A percentile compares a stretch with the other conserved stretches of the same genome.
phyloP scores from a whole-genome alignment of 257 asterid species.

The Gentiana dahurica region DNA sequence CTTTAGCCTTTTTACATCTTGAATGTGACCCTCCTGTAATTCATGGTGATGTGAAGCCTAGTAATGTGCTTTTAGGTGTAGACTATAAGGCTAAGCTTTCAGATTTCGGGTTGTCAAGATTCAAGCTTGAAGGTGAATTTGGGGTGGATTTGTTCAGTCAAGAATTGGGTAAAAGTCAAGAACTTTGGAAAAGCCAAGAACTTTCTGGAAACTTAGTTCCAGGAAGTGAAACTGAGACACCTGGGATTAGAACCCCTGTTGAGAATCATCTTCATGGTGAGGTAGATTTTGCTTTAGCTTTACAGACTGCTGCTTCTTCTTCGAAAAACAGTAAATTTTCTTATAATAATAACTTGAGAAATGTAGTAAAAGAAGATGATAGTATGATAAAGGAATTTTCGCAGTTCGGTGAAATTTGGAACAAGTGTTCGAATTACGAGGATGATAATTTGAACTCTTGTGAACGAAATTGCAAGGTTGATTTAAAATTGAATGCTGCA shows the following conservation, averaged over 20 bases:
- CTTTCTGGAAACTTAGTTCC: slow-evolving; percentile 54
- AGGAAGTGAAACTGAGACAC: slow-evolving; percentile 40
- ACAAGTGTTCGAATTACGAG: slow-evolving; percentile 33
- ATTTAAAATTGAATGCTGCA: slow-evolving; percentile 27
- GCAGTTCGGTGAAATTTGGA: slow-evolving; percentile 25
- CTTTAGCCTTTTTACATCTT: slow-evolving; percentile 70
- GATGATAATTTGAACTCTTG: slow-evolving; percentile 43
- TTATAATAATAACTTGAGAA: slow-evolving; percentile 38
- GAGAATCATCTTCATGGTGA: slow-evolving; percentile 66
- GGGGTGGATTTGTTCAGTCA: slow-evolving; percentile 82
- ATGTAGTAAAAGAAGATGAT: slow-evolving; percentile 27
- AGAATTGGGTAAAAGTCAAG: slow-evolving; percentile 57
- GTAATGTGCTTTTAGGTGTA: slow-evolving; percentile 86
- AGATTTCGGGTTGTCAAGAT: slow-evolving; percentile 90
- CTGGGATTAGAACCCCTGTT: slow-evolving; percentile 41
- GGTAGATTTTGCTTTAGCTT: slow-evolving; percentile 92
- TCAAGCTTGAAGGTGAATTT: slow-evolving; percentile 66
- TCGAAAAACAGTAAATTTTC: slow-evolving; percentile 37
- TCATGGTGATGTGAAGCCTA: slow-evolving; percentile 97
- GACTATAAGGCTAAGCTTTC: slow-evolving; percentile 80
- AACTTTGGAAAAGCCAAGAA: slow-evolving; percentile 60
- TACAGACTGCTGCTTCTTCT: slow-evolving; percentile 74
- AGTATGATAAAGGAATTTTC: slow-evolving; percentile 36
- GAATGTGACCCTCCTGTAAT: slow-evolving; percentile 93
- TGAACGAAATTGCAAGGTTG: slow-evolving; percentile 40